Percentiles rank a stretch among this genome's conserved stretches.
phyloP scores from a whole-genome alignment of 1,284 basidiomycete genomes.

The Cutaneotrichosporon spelunceum region DNA sequence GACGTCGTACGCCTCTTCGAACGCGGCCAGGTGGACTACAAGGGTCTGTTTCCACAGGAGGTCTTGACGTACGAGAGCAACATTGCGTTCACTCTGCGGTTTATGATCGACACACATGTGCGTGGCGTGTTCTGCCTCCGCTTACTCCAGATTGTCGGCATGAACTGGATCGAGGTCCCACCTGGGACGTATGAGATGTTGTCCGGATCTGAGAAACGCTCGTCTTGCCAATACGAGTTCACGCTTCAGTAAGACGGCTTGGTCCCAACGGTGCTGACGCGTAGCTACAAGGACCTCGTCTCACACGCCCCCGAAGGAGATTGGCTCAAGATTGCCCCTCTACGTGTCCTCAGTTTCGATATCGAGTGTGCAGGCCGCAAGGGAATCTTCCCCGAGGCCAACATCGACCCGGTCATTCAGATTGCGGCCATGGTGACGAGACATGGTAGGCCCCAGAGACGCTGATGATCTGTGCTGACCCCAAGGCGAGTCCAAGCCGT shows the following conservation, averaged over 20 bases:
- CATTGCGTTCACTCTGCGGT: constrained; percentile 78
- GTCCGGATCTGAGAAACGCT: constrained; percentile 60
- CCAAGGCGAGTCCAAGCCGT: constrained; percentile 81
- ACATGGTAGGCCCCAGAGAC: constrained; percentile 63
- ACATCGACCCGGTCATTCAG: constrained; percentile 87
- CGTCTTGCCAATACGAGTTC: constrained; percentile 82
- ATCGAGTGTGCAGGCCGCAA: constrained; percentile 96
- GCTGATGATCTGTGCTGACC: constrained; percentile 19
- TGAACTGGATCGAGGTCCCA: constrained; percentile 95
- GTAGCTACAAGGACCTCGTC: constrained; percentile 73
- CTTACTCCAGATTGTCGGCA: constrained; percentile 71
- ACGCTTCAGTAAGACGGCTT: constrained; percentile 60
- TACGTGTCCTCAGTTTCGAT: constrained; percentile 91
- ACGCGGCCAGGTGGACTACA: constrained; percentile 70
- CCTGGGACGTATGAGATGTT: constrained; percentile 71
- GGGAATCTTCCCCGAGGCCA: constrained; percentile 88
- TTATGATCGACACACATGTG: constrained; percentile 94
- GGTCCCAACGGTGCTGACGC: constrained; percentile 5
- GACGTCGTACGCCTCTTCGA: constrained; percentile 74
- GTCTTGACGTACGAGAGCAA: constrained; percentile 86
- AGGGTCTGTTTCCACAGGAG: constrained; percentile 62
- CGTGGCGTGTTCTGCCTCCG: background rate
- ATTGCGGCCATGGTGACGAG: constrained; percentile 96
- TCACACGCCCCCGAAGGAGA: constrained; percentile 84
- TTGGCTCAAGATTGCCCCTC: constrained; percentile 84